Conservation (phyloP, 2,329 filamentous ascomycete species). For the Sporothrix curviconia region DNA sequence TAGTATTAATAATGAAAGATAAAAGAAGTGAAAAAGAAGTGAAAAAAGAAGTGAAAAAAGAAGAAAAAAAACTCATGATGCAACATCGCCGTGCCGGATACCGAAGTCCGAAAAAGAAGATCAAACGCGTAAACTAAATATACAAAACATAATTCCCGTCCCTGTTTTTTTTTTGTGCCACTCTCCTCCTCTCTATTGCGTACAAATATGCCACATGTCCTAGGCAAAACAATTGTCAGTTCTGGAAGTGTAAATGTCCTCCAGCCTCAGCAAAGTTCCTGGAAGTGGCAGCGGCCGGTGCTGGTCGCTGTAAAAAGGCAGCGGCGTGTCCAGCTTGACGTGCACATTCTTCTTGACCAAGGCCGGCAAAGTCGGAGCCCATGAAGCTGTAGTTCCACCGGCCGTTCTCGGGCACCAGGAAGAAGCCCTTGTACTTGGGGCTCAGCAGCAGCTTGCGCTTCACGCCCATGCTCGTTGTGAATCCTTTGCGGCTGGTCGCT, state of each 20-base stretch:
- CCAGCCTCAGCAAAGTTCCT: slow-evolving; percentile 93
- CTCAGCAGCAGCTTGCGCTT: slow-evolving; percentile 91
- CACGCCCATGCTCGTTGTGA: slow-evolving; percentile 84
- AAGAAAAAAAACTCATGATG: not conserved
- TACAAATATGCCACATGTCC: not conserved
- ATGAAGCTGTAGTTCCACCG: slow-evolving; percentile 99
- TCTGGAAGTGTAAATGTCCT: slow-evolving; percentile 93
- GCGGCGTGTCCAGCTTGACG: slow-evolving; percentile 88
- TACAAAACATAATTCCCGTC: not conserved
- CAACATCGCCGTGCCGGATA: not conserved
- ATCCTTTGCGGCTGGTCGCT: slow-evolving; percentile 93
- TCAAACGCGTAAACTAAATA: not conserved
- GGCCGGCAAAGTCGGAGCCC: slow-evolving; percentile 76
- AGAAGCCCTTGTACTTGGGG: slow-evolving; percentile 91
- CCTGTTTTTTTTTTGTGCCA: not conserved
- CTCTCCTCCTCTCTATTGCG: too few relatives aligned
- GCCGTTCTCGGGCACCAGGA: slow-evolving; percentile 84
- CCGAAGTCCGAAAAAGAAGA: slow-evolving; percentile 2
- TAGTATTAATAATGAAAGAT: not conserved
- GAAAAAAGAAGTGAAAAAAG: not conserved
- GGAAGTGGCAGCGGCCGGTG: slow-evolving; percentile 94
- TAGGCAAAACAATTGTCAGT: slow-evolving; percentile 89
- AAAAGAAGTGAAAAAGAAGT: too few relatives aligned
- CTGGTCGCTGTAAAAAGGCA: slow-evolving; percentile 83
- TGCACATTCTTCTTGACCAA: slow-evolving; percentile 88